phyloP scores from a whole-genome alignment of 345 rosid species.

The Lepidium africanum region DNA sequence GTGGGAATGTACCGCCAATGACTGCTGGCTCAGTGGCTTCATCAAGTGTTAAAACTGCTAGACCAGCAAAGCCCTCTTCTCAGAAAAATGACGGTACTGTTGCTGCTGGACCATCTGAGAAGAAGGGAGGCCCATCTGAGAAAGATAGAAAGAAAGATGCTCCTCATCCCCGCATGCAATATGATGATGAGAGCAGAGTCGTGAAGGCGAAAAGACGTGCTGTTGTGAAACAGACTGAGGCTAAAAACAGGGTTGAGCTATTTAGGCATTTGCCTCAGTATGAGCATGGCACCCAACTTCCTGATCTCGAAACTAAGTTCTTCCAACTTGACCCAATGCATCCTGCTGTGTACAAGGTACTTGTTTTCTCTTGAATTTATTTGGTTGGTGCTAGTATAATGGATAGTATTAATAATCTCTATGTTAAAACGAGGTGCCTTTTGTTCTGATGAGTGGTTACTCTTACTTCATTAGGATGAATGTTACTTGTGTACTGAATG shows the following conservation, averaged over 20 bases:
- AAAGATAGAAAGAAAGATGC: conserved; percentile 93
- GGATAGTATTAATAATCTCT: background rate
- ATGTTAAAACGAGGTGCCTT: background rate
- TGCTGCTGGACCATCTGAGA: conserved; percentile 52
- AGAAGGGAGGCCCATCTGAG: conserved; percentile 59
- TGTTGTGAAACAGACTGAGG: conserved; percentile 86
- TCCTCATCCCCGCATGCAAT: conserved; percentile 95
- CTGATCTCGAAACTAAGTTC: conserved; percentile 75
- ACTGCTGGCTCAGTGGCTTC: conserved; percentile 29
- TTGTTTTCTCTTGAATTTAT: background rate
- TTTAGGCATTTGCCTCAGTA: conserved; percentile 98
- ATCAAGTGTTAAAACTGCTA: conserved; percentile 41
- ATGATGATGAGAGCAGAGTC: conserved; percentile 81
- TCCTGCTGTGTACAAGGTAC: conserved; percentile 89
- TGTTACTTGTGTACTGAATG: background rate
- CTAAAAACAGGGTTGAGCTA: conserved; percentile 78
- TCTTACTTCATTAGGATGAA: background rate
- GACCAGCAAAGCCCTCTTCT: conserved; percentile 45
- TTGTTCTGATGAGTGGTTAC: background rate
- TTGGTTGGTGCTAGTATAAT: background rate
- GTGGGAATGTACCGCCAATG: conserved; percentile 35
- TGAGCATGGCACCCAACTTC: conserved; percentile 85
- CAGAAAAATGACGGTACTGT: conserved; percentile 49
- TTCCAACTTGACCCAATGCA: conserved; percentile 88
- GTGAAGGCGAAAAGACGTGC: conserved; percentile 90